These are phyloP conservation scores for Monosporascus sp. DNA, from an alignment of 2,329 filamentous ascomycete genomes.

Conservation along the genomic window DNA sequence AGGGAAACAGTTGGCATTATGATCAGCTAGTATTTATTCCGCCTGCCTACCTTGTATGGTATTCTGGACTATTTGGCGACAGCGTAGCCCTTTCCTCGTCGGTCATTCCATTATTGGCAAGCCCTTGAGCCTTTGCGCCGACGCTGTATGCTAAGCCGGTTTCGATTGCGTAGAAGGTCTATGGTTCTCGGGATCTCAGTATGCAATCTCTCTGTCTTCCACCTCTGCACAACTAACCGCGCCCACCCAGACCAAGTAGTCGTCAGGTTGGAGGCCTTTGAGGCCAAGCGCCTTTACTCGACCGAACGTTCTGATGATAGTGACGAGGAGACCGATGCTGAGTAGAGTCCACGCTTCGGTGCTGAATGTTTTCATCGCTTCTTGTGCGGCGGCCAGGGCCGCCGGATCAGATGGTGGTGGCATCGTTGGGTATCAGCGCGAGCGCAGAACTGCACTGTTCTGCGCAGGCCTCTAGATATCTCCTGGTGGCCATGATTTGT, in stretches of 20 bases:
- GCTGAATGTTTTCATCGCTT: constrained; percentile 22
- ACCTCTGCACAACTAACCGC: constrained; percentile 20
- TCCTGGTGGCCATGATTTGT: background rate
- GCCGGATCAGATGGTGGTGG: constrained; percentile 11
- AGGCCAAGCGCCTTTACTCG: constrained; percentile 28
- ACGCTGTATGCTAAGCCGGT: constrained; percentile 42
- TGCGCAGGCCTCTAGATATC: background rate
- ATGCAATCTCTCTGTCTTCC: background rate
- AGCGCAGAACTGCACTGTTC: background rate
- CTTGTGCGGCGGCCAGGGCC: constrained; percentile 15
- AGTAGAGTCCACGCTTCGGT: constrained; percentile 31
- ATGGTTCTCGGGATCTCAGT: constrained; percentile 7
- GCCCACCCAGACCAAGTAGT: constrained; percentile 30
- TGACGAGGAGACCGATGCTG: constrained; percentile 27
- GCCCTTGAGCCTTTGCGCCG: constrained; percentile 39
- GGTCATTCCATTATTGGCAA: constrained; percentile 52
- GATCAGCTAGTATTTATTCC: too few species aligned
- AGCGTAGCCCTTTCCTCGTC: constrained; percentile 39
- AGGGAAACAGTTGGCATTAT: background rate
- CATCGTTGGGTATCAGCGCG: constrained; percentile 5
- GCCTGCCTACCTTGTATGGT: constrained; percentile 22
- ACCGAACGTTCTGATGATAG: constrained; percentile 30
- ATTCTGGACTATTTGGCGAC: constrained; percentile 37
- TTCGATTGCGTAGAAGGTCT: constrained; percentile 46
- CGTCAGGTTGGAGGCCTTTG: constrained; percentile 27